These are phyloP conservation scores for Emericellopsis atlantica DNA, from an alignment of 2,329 filamentous ascomycete genomes.

Conservation along the genomic window DNA sequence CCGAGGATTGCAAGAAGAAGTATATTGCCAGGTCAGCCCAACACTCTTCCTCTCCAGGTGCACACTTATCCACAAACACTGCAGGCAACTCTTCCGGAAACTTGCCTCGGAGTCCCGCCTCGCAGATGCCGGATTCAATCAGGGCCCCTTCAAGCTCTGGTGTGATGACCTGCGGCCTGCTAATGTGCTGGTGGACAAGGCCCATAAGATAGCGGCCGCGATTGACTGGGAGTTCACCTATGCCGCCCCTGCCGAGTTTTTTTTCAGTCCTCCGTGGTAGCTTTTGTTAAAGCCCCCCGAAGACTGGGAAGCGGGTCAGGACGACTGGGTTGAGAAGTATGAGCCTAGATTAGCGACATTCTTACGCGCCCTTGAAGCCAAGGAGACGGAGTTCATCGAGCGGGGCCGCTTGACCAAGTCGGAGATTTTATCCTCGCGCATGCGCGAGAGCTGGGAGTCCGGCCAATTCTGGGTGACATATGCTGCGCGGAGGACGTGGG, in stretches of 20 bases:
- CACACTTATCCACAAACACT: too few relatives aligned
- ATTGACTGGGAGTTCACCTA: slow-evolving; percentile 28
- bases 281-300: slow-evolving; percentile 18
- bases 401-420: background rate
- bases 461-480: slow-evolving; percentile 18
- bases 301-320: slow-evolving; percentile 14
- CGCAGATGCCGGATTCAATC: too few relatives aligned
- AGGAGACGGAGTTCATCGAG: slow-evolving; percentile 4
- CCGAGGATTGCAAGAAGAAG: too few relatives aligned
- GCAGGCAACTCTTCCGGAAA: too few relatives aligned
- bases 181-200: too few relatives aligned
- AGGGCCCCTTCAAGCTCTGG: too few relatives aligned
- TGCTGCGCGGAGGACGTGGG: slow-evolving; percentile 20
- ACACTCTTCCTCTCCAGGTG: too few relatives aligned
- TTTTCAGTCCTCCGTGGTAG: slow-evolving; percentile 26
- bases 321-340: slow-evolving; percentile 17
- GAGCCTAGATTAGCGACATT: slow-evolving; percentile 18
- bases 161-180: too few relatives aligned
- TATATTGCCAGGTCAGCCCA: too few relatives aligned
- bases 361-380: slow-evolving; percentile 19
- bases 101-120: too few relatives aligned
- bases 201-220: slow-evolving; percentile 1
- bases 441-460: slow-evolving; percentile 21
- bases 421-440: slow-evolving; percentile 12
- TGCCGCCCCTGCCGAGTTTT: slow-evolving; percentile 17